phyloP scores from a whole-genome alignment of 805 yeast species.

The Kodamaea laetipori region DNA sequence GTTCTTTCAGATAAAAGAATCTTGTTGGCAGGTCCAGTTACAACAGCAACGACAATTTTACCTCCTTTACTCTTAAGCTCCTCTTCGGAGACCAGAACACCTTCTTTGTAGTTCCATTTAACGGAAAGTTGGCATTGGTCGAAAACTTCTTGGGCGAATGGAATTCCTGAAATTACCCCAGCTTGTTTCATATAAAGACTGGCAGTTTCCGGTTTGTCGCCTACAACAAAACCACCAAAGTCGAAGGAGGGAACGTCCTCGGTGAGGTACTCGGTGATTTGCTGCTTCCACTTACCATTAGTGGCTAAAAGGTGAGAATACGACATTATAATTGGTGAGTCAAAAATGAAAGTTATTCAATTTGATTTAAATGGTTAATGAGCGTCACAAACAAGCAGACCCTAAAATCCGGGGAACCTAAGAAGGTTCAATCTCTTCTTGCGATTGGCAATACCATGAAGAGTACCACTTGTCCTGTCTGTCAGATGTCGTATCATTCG shows the following conservation, averaged over 20 bases:
- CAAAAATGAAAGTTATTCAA: neutral
- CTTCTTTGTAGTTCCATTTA: conserved; percentile 77
- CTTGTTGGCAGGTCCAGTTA: conserved; percentile 78
- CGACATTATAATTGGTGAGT: conserved; percentile 4
- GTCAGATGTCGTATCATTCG: conserved; percentile 56
- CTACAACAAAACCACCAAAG: conserved; percentile 95
- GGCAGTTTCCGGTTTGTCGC: conserved; percentile 68
- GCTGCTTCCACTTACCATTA: conserved; percentile 79
- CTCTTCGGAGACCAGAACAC: conserved; percentile 46
- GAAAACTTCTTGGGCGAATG: conserved; percentile 86
- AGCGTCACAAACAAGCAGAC: too few species aligned
- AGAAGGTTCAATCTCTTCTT: conserved; percentile 8
- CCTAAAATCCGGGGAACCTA: neutral
- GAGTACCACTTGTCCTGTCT: conserved; percentile 44
- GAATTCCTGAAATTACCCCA: conserved; percentile 83
- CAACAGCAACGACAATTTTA: conserved; percentile 67
- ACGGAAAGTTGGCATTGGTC: conserved; percentile 69
- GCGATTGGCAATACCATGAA: conserved; percentile 10
- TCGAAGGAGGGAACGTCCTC: conserved; percentile 96
- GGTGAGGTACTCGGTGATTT: conserved; percentile 69
- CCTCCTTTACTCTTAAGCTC: conserved; percentile 54
- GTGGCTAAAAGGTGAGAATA: conserved; percentile 65
- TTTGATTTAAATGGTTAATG: neutral
- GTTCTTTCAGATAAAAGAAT: conserved; percentile 84
- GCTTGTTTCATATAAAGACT: conserved; percentile 77